These are phyloP conservation scores for Fraxinus quadrangulata DNA, from an alignment of 257 asterid species.

Conservation along the genomic window DNA sequence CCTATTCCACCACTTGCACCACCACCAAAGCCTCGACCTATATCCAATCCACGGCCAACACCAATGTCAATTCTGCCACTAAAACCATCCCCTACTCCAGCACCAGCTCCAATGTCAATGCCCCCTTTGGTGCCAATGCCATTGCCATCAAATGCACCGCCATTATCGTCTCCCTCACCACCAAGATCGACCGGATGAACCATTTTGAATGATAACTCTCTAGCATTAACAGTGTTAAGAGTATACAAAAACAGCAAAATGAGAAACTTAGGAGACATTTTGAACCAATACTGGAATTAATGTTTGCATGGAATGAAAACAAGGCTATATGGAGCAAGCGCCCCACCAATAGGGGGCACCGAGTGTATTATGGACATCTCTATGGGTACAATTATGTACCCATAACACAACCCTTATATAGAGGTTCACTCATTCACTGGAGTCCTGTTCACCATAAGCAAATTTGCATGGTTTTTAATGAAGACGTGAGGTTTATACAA, in stretches of 20 bases:
- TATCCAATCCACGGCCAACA: constrained; percentile 8
- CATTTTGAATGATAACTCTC: constrained; percentile 13
- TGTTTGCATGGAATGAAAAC: background rate
- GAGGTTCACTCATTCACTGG: background rate
- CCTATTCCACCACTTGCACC: constrained; percentile 29
- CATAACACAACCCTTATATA: background rate
- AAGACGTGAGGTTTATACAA: constrained; percentile 16
- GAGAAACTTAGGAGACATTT: constrained; percentile 23
- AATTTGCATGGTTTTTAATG: background rate
- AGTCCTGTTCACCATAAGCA: background rate
- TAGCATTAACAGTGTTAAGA: constrained; percentile 17
- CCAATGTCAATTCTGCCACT: constrained; percentile 38
- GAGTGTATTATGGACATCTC: too few relatives aligned
- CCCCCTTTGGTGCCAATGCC: constrained; percentile 35
- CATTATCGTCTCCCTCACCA: background rate
- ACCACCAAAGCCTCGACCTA: constrained; percentile 24
- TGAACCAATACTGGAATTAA: background rate
- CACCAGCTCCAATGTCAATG: constrained; percentile 34
- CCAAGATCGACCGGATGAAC: background rate
- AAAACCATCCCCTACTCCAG: background rate
- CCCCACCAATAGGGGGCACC: too few relatives aligned
- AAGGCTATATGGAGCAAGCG: background rate
- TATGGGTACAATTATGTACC: too few relatives aligned
- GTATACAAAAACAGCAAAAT: constrained; percentile 8
- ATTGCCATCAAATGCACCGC: constrained; percentile 21